Conservation (phyloP, 345 rosid genomes). For the Eutrema yunnanense region DNA sequence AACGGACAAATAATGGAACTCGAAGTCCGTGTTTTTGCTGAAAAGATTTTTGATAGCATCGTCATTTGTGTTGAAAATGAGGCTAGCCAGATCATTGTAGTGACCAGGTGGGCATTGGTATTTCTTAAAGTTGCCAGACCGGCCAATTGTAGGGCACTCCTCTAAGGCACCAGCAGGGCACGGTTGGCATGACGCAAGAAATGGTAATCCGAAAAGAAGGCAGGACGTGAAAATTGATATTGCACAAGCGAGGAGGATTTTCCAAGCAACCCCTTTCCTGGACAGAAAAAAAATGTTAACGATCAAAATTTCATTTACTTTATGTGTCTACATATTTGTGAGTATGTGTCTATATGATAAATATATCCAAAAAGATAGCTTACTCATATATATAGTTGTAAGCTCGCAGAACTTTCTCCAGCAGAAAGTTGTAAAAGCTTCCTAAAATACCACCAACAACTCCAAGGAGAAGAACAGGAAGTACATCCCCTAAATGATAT, state of each 20-base stretch:
- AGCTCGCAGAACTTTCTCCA: slow-evolving; percentile 60
- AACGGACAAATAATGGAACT: slow-evolving; percentile 64
- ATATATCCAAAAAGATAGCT: slow-evolving; percentile 26
- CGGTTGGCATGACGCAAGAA: slow-evolving; percentile 73
- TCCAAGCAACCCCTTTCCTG: slow-evolving; percentile 66
- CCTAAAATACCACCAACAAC: slow-evolving; percentile 85
- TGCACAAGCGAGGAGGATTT: slow-evolving; percentile 52
- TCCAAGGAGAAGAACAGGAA: slow-evolving; percentile 75
- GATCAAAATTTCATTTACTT: not conserved
- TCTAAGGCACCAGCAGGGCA: slow-evolving; percentile 67
- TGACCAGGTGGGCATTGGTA: slow-evolving; percentile 77
- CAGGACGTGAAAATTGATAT: slow-evolving; percentile 78
- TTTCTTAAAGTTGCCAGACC: slow-evolving; percentile 92
- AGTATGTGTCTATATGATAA: not conserved
- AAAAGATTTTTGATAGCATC: slow-evolving; percentile 89
- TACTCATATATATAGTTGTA: slow-evolving; percentile 73
- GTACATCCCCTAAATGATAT: slow-evolving; percentile 72
- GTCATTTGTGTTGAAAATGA: slow-evolving; percentile 87
- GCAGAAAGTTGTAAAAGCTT: slow-evolving; percentile 66
- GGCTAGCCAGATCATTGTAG: slow-evolving; percentile 94
- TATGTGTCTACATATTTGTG: not conserved
- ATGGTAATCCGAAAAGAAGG: slow-evolving; percentile 89
- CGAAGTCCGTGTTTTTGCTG: slow-evolving; percentile 72
- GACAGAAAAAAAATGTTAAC: not conserved
- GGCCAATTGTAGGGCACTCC: slow-evolving; percentile 88